These are phyloP conservation scores for Stellera chamaejasme DNA, from an alignment of 345 rosid genomes.

Conservation along the genomic window DNA sequence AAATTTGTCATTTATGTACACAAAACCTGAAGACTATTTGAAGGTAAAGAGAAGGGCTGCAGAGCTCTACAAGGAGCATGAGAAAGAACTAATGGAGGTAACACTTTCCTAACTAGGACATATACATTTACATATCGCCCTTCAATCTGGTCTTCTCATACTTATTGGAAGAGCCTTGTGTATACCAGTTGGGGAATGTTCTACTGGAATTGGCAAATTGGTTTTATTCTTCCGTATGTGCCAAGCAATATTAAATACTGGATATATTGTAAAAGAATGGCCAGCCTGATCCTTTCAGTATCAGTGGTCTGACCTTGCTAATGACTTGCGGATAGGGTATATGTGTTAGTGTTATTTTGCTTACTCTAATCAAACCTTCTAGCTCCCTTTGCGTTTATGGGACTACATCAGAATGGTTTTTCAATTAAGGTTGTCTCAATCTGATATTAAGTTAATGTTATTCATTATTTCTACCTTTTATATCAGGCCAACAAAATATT, in stretches of 20 bases:
- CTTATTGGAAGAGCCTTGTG: not conserved
- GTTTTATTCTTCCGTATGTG: too few species aligned
- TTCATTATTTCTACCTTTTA: conserved; percentile 2
- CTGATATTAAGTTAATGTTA: not conserved
- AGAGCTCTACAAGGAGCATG: conserved; percentile 80
- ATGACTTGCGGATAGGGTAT: too few species aligned
- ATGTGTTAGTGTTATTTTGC: too few species aligned
- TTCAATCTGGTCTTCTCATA: not conserved
- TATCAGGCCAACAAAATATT: conserved; percentile 80
- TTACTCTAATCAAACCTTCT: too few species aligned
- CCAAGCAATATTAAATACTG: not conserved
- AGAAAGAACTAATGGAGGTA: conserved; percentile 88
- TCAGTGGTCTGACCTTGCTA: too few species aligned
- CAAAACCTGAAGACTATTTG: conserved; percentile 79
- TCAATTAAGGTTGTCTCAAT: not conserved
- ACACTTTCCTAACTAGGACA: not conserved
- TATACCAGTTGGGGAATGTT: too few species aligned
- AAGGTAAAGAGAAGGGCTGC: conserved; percentile 73
- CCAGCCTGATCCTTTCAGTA: not conserved
- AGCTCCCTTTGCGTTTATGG: too few species aligned
- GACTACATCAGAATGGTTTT: too few species aligned
- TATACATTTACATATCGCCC: not conserved
- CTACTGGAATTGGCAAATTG: too few species aligned
- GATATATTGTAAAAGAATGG: not conserved
- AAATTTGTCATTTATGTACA: conserved; percentile 89